phyloP scores from a whole-genome alignment of 2,329 filamentous ascomycete genomes.

The Clonostachys rhizophaga region DNA sequence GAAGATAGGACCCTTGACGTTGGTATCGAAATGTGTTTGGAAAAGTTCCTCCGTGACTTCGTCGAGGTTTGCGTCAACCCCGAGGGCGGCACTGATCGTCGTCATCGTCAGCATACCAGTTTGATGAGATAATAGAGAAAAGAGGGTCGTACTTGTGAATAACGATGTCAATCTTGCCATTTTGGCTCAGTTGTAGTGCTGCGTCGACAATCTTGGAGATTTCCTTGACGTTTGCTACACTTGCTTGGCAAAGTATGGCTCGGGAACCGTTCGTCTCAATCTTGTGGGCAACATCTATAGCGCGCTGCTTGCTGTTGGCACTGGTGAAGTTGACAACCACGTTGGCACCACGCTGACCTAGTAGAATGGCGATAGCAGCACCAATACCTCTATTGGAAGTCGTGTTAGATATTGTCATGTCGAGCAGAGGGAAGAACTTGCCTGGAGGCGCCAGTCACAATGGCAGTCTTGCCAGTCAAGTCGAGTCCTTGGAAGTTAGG shows the following conservation, averaged over 20 bases:
- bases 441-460: slow-evolving; percentile 13
- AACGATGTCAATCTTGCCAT: slow-evolving; percentile 15
- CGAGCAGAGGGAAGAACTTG: background rate
- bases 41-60: slow-evolving; percentile 6
- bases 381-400: slow-evolving; percentile 7
- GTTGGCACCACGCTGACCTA: slow-evolving; percentile 10
- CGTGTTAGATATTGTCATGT: background rate
- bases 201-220: slow-evolving; percentile 9
- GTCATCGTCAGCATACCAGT: too few relatives aligned
- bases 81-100: slow-evolving; percentile 1
- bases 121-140: too few relatives aligned
- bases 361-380: slow-evolving; percentile 7
- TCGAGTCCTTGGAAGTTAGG: background rate
- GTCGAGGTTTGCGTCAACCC: slow-evolving; percentile 8
- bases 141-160: slow-evolving; percentile 11
- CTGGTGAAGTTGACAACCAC: slow-evolving; percentile 11
- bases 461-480: slow-evolving; percentile 7
- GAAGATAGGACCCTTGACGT: slow-evolving; percentile 9
- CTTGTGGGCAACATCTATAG: slow-evolving; percentile 7
- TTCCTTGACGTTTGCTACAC: slow-evolving; percentile 7
- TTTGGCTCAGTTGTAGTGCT: slow-evolving; percentile 9
- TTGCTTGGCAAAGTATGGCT: slow-evolving; percentile 7
- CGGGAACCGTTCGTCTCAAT: slow-evolving; percentile 6
- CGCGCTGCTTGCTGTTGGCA: slow-evolving; percentile 7
- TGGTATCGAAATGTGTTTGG: slow-evolving; percentile 1